A percentile compares a stretch with the other conserved stretches of the same genome.
Evolutionary conservation across 2,329 filamentous ascomycete genomes (phyloP).

Genomic region (Annulohypoxylon truncatum): DNA sequence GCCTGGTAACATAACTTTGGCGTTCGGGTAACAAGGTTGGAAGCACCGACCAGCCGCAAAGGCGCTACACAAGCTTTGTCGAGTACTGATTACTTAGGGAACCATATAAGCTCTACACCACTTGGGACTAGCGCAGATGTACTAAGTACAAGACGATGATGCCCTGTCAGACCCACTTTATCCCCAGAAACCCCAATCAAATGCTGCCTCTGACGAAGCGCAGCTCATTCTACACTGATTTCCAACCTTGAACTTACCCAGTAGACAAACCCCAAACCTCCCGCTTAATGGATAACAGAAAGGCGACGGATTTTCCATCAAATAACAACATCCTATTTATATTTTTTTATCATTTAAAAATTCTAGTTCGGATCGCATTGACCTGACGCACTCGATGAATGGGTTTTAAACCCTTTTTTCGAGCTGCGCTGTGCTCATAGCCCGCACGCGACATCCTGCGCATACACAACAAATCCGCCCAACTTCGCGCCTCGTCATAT

Average conservation of each 20-base stretch:
- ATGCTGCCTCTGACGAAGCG: constrained; percentile 18
- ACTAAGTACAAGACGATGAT: neutral
- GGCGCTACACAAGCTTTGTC: no score
- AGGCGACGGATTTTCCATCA: constrained; percentile 40
- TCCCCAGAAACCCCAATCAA: constrained; percentile 29
- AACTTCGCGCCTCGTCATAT: constrained; percentile 38
- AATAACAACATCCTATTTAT: constrained; percentile 31
- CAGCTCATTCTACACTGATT: constrained; percentile 30
- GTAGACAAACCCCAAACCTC: constrained; percentile 28
- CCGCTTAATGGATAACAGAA: constrained; percentile 34
- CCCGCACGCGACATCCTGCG: constrained; percentile 43
- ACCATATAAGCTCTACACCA: neutral
- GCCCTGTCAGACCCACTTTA: neutral
- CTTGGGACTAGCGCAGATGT: neutral
- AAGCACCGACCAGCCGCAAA: neutral
- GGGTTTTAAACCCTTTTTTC: constrained; percentile 45
- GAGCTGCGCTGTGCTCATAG: constrained; percentile 45
- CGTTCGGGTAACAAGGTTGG: neutral
- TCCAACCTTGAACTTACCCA: constrained; percentile 11
- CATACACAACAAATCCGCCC: constrained; percentile 26
- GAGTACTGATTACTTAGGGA: neutral
- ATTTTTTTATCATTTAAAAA: constrained; percentile 39
- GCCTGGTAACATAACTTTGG: neutral
- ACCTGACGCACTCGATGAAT: constrained; percentile 41
- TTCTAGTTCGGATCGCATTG: constrained; percentile 43